A percentile compares a stretch with the other conserved stretches of the same genome.
Evolutionary conservation across 441 rosid genomes (phyloP).

Genomic region (Arabidopsis hybrid): DNA sequence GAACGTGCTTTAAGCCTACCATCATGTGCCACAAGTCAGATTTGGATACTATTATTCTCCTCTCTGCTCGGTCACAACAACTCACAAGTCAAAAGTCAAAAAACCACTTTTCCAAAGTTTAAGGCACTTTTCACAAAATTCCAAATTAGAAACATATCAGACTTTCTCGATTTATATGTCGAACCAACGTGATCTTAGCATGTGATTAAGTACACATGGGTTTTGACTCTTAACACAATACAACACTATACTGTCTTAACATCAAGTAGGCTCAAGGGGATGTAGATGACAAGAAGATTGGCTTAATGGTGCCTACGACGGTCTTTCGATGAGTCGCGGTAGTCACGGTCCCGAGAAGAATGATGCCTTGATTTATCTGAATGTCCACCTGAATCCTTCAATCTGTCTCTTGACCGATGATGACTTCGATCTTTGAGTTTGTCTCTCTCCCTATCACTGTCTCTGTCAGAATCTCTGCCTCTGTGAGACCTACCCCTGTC

Average conservation of each 20-base stretch:
- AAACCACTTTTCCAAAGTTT: not conserved
- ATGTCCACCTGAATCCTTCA: slow-evolving; percentile 74
- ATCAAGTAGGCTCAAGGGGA: not conserved
- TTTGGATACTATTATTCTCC: slow-evolving; percentile 13
- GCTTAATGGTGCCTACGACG: slow-evolving; percentile 63
- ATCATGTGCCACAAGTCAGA: slow-evolving; percentile 46
- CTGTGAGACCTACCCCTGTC: slow-evolving; percentile 64
- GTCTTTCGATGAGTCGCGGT: slow-evolving; percentile 77
- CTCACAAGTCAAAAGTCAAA: slow-evolving; percentile 20
- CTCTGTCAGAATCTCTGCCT: slow-evolving; percentile 80
- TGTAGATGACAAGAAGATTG: slow-evolving; percentile 9
- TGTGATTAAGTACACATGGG: slow-evolving; percentile 1
- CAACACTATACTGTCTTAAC: slow-evolving; percentile 12
- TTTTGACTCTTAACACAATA: not conserved
- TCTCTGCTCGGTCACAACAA: slow-evolving; percentile 27
- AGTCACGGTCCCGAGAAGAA: slow-evolving; percentile 73
- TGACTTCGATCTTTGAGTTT: slow-evolving; percentile 69
- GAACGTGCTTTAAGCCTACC: slow-evolving; percentile 39
- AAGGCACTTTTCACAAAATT: not conserved
- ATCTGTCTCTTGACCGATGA: slow-evolving; percentile 73
- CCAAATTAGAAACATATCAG: not conserved
- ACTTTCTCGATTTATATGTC: not conserved
- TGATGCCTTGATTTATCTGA: slow-evolving; percentile 81
- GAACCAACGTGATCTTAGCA: not conserved
- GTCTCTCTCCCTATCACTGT: slow-evolving; percentile 79